Evolutionary conservation across 139 green algal species (phyloP).

Genomic region (Protoeuglena noctilucae): DNA sequence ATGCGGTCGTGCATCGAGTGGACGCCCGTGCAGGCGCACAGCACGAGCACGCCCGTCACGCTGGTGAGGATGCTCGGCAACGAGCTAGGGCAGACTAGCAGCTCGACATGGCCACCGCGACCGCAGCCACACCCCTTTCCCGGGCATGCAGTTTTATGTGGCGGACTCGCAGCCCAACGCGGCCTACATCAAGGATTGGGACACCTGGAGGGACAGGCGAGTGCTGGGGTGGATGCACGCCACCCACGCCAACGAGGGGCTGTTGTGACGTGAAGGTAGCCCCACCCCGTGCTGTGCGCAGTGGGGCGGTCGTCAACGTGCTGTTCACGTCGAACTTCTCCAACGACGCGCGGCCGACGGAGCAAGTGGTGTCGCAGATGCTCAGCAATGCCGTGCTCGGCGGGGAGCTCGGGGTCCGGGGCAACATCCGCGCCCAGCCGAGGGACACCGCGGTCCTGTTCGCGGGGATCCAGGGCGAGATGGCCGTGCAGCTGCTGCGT

Average conservation of each 20-base stretch:
- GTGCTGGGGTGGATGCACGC: no score
- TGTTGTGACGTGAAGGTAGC: no score
- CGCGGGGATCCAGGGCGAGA: neutral
- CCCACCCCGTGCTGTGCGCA: no score
- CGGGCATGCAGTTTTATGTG: no score
- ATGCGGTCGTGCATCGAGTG: slow-evolving; percentile 1
- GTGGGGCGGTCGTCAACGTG: neutral
- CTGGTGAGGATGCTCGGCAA: no score
- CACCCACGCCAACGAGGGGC: no score
- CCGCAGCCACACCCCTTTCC: neutral
- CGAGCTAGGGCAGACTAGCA: no score
- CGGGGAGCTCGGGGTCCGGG: neutral
- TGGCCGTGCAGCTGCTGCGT: neutral
- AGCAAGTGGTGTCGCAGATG: neutral
- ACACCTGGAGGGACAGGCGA: neutral
- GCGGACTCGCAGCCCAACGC: neutral
- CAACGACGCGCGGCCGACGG: neutral
- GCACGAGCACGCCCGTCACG: neutral
- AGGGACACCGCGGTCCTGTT: neutral
- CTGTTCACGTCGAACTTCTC: neutral
- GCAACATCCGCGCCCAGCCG: neutral
- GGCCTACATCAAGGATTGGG: neutral
- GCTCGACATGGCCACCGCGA: no score
- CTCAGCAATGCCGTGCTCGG: neutral
- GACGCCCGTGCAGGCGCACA: slow-evolving; percentile 3